Evolutionary conservation across 176 grass and related monocot species (phyloP).

Genomic region (Aegilops bicornis): DNA sequence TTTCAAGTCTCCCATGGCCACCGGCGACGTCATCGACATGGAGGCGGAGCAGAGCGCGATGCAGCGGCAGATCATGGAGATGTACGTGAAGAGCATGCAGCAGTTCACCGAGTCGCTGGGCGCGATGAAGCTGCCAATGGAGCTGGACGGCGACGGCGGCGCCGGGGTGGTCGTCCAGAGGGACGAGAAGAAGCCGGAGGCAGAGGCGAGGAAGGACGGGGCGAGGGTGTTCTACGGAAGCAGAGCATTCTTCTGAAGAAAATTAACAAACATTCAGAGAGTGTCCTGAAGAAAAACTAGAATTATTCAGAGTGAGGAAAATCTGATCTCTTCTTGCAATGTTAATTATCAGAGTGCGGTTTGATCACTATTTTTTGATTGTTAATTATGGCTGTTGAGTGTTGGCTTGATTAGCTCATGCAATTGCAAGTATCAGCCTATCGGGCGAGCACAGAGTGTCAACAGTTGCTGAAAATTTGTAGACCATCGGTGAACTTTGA

Average conservation of each 20-base stretch:
- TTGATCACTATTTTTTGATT: no score
- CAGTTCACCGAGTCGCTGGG: slow-evolving; percentile 79
- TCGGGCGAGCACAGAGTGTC: no score
- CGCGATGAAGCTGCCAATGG: slow-evolving; percentile 75
- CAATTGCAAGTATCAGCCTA: no score
- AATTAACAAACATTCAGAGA: slow-evolving; percentile 1
- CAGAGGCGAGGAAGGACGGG: slow-evolving; percentile 63
- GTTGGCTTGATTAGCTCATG: no score
- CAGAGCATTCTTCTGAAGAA: slow-evolving; percentile 89
- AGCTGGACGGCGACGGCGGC: slow-evolving; percentile 42
- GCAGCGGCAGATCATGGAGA: slow-evolving; percentile 95
- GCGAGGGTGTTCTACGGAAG: slow-evolving; percentile 90
- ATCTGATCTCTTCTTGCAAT: neutral
- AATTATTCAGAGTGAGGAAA: neutral
- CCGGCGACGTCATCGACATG: slow-evolving; percentile 51
- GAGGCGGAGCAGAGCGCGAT: slow-evolving; percentile 74
- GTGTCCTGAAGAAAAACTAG: slow-evolving; percentile 49
- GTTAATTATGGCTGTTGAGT: no score
- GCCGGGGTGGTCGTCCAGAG: slow-evolving; percentile 20
- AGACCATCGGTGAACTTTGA: no score
- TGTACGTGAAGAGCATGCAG: slow-evolving; percentile 96
- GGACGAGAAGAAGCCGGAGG: slow-evolving; percentile 43
- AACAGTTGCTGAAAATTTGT: no score
- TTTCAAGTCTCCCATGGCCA: slow-evolving; percentile 58
- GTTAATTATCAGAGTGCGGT: no score